A percentile compares a stretch with the other conserved stretches of the same genome.
These are phyloP conservation scores for Debaryomycetaceae sp. DNA, from an alignment of 1,139 yeast genomes.

Conservation along the genomic window DNA sequence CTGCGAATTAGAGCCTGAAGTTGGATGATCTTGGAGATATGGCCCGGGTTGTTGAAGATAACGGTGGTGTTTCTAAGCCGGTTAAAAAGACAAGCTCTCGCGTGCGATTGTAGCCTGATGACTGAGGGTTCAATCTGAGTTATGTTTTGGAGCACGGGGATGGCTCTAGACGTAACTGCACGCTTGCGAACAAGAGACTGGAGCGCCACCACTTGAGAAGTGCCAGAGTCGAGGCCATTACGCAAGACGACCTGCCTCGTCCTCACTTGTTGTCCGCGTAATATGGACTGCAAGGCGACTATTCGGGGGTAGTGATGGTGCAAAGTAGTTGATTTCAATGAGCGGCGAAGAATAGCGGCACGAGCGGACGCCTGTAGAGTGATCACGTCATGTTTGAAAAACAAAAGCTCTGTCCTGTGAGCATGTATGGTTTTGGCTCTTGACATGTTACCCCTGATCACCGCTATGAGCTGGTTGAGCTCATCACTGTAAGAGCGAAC, in stretches of 20 bases:
- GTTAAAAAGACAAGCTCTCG: constrained; percentile 25
- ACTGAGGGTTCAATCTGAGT: constrained; percentile 21
- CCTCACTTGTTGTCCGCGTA: constrained; percentile 21
- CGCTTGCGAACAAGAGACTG: constrained; percentile 30
- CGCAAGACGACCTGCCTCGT: constrained; percentile 5
- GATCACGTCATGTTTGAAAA: constrained; percentile 25
- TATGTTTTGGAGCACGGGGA: constrained; percentile 21
- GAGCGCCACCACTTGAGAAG: constrained; percentile 12
- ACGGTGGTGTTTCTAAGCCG: constrained; percentile 13
- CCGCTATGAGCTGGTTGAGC: constrained; percentile 32
- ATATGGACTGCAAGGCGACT: constrained; percentile 21
- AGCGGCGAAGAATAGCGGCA: constrained; percentile 14
- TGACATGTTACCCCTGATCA: constrained; percentile 37
- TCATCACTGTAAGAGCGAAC: constrained; percentile 51
- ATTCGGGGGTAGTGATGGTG: constrained; percentile 10
- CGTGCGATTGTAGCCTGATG: constrained; percentile 29
- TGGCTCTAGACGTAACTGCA: constrained; percentile 18
- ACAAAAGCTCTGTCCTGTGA: constrained; percentile 31
- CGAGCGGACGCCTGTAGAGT: constrained; percentile 36
- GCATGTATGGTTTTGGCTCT: constrained; percentile 35
- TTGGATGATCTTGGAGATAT: constrained; percentile 18
- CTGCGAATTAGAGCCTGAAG: constrained; percentile 37
- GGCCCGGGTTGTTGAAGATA: constrained; percentile 12
- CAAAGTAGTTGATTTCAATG: constrained; percentile 7
- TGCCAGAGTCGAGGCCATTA: constrained; percentile 10